Conservation (phyloP, 2,329 filamentous ascomycete genomes). For the Teratosphaeria nubilosa region DNA sequence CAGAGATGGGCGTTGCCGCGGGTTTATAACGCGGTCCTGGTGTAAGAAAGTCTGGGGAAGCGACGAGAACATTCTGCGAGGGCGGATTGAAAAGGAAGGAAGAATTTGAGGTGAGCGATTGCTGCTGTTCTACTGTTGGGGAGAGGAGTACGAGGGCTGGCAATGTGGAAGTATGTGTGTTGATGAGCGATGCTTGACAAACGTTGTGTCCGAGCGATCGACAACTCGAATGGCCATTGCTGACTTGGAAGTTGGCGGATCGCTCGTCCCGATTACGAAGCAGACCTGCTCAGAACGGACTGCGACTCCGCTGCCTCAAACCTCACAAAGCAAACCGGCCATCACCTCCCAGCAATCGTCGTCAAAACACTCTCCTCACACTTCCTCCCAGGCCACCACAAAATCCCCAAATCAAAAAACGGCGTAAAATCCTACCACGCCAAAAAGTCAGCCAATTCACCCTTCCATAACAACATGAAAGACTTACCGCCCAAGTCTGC, state of each 20-base stretch:
- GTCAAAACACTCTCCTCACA: slow-evolving; percentile 2
- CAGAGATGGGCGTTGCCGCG: too few relatives aligned
- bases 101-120: not conserved
- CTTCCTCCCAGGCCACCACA: slow-evolving; percentile 1
- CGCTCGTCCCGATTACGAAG: not conserved
- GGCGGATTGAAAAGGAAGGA: not conserved
- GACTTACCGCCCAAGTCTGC: slow-evolving; percentile 6
- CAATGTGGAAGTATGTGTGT: not conserved
- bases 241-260: too few relatives aligned
- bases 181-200: too few relatives aligned
- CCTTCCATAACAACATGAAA: not conserved
- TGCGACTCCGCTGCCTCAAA: not conserved
- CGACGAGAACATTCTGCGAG: not conserved
- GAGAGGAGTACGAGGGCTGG: not conserved
- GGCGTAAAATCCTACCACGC: slow-evolving; percentile 5
- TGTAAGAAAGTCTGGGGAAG: not conserved
- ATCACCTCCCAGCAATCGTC: slow-evolving; percentile 6
- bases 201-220: too few relatives aligned
- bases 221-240: too few relatives aligned
- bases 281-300: not conserved
- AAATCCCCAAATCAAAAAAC: slow-evolving; percentile 7
- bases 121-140: too few relatives aligned
- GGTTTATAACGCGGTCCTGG: too few relatives aligned
- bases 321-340: too few relatives aligned
- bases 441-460: not conserved